phyloP scores from a whole-genome alignment of 2,329 filamentous ascomycete genomes.

The Ophiostoma montium region DNA sequence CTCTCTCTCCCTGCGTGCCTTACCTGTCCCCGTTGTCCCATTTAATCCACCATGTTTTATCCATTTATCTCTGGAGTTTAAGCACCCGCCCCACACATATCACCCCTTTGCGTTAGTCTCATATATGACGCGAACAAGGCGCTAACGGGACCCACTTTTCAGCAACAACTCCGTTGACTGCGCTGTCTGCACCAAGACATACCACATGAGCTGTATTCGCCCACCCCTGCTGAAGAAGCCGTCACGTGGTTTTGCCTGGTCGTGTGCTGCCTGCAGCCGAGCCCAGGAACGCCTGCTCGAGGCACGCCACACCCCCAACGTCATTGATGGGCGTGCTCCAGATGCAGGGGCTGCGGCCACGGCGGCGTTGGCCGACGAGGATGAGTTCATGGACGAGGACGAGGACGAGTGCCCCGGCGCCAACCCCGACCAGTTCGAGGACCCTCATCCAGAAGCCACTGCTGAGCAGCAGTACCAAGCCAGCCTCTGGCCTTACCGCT shows the following conservation, averaged over 20 bases:
- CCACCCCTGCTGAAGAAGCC: slow-evolving; percentile 90
- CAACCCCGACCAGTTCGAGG: slow-evolving; percentile 43
- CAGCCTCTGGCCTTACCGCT: slow-evolving; percentile 91
- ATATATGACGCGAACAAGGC: slow-evolving; percentile 9
- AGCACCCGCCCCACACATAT: slow-evolving; percentile 8
- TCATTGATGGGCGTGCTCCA: slow-evolving; percentile 52
- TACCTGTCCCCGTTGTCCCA: background rate
- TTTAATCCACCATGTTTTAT: background rate
- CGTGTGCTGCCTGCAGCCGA: slow-evolving; percentile 87
- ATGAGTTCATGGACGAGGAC: slow-evolving; percentile 52
- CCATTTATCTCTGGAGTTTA: slow-evolving; percentile 9
- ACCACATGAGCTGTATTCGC: slow-evolving; percentile 96
- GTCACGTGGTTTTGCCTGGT: slow-evolving; percentile 94
- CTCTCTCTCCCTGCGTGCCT: background rate
- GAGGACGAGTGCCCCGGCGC: slow-evolving; percentile 55
- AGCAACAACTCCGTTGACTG: slow-evolving; percentile 94
- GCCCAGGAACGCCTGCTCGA: slow-evolving; percentile 91
- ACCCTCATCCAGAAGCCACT: slow-evolving; percentile 45
- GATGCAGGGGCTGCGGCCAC: slow-evolving; percentile 2
- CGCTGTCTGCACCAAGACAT: slow-evolving; percentile 85
- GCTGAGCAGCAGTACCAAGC: slow-evolving; percentile 84
- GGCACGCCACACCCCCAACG: slow-evolving; percentile 69
- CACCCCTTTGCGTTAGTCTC: slow-evolving; percentile 10
- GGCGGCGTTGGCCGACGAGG: slow-evolving; percentile 47
- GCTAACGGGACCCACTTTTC: slow-evolving; percentile 14